Conservation (phyloP, 1,284 basidiomycete species). For the Tausonia pullulans region DNA sequence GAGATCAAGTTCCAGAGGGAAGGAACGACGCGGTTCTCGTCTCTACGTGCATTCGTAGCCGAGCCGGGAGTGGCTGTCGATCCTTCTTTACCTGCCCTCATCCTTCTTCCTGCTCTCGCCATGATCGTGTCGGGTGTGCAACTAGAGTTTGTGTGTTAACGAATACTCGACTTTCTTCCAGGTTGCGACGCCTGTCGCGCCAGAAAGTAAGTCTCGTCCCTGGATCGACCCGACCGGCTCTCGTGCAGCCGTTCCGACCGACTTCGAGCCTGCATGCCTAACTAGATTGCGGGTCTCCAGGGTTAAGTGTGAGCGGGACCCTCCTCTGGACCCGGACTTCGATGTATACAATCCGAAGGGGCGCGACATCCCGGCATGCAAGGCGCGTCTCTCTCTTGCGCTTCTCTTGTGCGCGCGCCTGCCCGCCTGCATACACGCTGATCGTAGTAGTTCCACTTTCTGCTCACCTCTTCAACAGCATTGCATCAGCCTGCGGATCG, state of each 20-base stretch:
- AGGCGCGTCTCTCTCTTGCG: background rate
- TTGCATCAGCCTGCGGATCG: conserved; percentile 61
- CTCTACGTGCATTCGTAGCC: no score
- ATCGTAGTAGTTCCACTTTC: background rate
- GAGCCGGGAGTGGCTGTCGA: no score
- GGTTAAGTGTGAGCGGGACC: conserved; percentile 7
- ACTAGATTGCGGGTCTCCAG: background rate
- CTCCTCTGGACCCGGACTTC: background rate
- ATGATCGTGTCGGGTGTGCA: no score
- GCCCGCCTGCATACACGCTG: background rate
- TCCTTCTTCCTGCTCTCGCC: no score
- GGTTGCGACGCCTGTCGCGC: conserved; percentile 10
- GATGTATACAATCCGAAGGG: background rate
- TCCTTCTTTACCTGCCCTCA: no score
- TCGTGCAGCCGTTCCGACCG: background rate
- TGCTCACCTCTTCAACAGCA: conserved; percentile 41
- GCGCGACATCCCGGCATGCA: conserved; percentile 3
- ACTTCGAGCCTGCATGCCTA: background rate
- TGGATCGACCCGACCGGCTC: background rate
- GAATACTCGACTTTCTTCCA: no score
- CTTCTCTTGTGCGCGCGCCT: background rate
- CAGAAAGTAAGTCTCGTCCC: conserved; percentile 1
- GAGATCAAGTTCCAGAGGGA: no score
- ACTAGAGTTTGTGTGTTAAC: no score
- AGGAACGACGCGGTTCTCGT: no score